phyloP scores from a whole-genome alignment of 169 alveolate genomes.

The Babesia divergens region DNA sequence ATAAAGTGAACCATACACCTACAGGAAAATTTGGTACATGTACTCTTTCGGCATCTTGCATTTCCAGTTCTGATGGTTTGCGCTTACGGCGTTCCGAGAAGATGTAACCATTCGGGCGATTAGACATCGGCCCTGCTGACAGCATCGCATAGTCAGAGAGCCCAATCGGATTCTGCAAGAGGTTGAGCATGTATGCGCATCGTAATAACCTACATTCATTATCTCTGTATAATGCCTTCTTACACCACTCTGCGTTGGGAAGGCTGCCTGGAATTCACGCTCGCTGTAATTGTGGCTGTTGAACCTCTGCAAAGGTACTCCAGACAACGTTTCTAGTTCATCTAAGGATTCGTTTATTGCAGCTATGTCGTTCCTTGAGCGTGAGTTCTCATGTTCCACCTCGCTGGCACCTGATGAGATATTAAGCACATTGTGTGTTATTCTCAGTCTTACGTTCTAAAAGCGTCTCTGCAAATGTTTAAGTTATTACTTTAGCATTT shows the following conservation, averaged over 20 bases:
- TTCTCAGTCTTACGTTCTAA: neutral
- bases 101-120: neutral
- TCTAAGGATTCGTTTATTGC: neutral
- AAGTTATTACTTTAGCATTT: neutral
- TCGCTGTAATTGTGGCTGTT: constrained; percentile 40
- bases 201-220: neutral
- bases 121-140: neutral
- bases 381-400: constrained; percentile 24
- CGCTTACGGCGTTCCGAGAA: constrained; percentile 1
- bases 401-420: constrained; percentile 32
- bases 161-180: constrained; percentile 7
- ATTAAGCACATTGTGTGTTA: neutral
- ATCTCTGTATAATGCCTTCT: neutral
- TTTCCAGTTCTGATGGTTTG: constrained; percentile 22
- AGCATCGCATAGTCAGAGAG: constrained; percentile 22
- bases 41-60: constrained; percentile 10
- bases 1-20: neutral
- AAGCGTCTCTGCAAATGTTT: neutral
- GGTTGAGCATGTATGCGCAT: too few relatives aligned
- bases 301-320: constrained; percentile 18
- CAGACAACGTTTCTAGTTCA: constrained; percentile 13
- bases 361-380: neutral
- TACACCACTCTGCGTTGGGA: neutral
- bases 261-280: constrained; percentile 10
- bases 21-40: constrained; percentile 24